Evolutionary conservation across 2,329 filamentous ascomycete species (phyloP).

Genomic region (Metarhizium album): DNA sequence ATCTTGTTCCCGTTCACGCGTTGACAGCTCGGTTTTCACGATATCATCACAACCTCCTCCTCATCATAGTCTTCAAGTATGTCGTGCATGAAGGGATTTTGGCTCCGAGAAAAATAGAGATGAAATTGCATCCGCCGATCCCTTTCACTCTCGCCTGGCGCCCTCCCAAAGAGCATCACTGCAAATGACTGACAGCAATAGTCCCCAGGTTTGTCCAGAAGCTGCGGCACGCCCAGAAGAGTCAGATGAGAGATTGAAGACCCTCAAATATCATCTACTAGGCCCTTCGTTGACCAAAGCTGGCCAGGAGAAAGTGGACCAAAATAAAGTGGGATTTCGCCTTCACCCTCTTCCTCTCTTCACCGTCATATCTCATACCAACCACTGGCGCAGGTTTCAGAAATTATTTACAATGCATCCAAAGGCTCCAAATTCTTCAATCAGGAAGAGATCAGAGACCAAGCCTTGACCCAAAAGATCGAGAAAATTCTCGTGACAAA

Average conservation of each 20-base stretch:
- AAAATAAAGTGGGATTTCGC: slow-evolving; percentile 54
- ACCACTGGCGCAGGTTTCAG: slow-evolving; percentile 54
- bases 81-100: background rate
- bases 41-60: background rate
- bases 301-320: slow-evolving; percentile 87
- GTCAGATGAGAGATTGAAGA: slow-evolving; percentile 31
- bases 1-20: too few species aligned
- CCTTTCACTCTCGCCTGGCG: background rate
- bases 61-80: background rate
- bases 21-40: background rate
- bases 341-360: background rate
- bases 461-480: slow-evolving; percentile 76
- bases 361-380: background rate
- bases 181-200: background rate
- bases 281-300: slow-evolving; percentile 90
- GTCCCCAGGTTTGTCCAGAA: background rate
- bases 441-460: slow-evolving; percentile 76
- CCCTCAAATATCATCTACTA: slow-evolving; percentile 79
- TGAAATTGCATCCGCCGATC: background rate
- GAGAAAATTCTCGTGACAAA: slow-evolving; percentile 68
- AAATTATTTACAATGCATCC: slow-evolving; percentile 93
- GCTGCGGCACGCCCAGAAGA: slow-evolving; percentile 2
- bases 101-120: background rate
- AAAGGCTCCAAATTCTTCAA: slow-evolving; percentile 96
- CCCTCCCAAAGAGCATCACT: background rate